Conservation (phyloP, 441 rosid species). For the Pelargonium citronellum region DNA sequence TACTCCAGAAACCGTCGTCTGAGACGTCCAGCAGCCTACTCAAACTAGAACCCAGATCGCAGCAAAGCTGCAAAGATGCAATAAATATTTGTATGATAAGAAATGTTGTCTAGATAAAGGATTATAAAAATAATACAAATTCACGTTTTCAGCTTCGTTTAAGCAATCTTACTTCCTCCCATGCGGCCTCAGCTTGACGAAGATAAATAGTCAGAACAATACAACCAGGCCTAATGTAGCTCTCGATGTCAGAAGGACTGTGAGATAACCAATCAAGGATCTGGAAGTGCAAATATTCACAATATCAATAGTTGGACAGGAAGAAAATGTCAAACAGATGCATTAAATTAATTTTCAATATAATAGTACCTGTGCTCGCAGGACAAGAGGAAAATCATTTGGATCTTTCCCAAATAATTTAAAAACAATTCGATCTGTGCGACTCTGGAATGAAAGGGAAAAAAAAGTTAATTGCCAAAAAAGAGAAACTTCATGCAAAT, state of each 20-base stretch:
- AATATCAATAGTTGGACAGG: conserved; percentile 16
- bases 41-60: conserved; percentile 64
- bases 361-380: conserved; percentile 69
- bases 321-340: conserved; percentile 16
- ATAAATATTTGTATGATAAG: conserved; percentile 23
- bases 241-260: conserved; percentile 94
- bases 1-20: conserved; percentile 69
- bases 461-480: conserved; percentile 11
- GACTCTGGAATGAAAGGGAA: conserved; percentile 50
- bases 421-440: conserved; percentile 78
- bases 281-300: conserved; percentile 39
- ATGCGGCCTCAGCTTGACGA: conserved; percentile 69
- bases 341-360: conserved; percentile 16
- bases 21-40: conserved; percentile 71
- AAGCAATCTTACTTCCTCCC: conserved; percentile 70
- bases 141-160: conserved; percentile 7
- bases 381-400: conserved; percentile 69
- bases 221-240: conserved; percentile 97
- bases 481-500: conserved; percentile 9
- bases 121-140: conserved; percentile 8
- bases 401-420: conserved; percentile 93
- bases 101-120: conserved; percentile 8
- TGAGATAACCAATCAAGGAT: conserved; percentile 84
- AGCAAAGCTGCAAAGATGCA: conserved; percentile 48
- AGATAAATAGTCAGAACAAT: conserved; percentile 77